Conservation (phyloP, 768 basidiomycete species). For the Serendipita sp. region DNA sequence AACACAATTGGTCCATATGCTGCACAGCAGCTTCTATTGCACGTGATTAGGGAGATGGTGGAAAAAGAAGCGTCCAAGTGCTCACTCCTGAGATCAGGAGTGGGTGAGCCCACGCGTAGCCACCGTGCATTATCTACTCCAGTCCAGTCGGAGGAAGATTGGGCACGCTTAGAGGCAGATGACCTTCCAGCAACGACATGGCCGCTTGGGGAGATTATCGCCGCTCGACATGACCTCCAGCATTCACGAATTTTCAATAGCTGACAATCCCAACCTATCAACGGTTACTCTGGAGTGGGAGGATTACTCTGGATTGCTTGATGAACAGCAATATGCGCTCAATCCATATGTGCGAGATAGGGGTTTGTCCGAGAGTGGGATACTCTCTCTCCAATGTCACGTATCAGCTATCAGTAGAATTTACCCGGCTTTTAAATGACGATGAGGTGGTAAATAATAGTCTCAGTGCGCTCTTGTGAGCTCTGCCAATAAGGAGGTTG, state of each 20-base stretch:
- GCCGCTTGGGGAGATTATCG: slow-evolving; percentile 90
- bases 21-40: slow-evolving; percentile 74
- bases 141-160: slow-evolving; percentile 15
- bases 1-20: slow-evolving; percentile 88
- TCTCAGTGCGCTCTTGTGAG: too few species aligned
- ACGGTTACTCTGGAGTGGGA: too few species aligned
- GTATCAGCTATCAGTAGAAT: too few species aligned
- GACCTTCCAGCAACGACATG: slow-evolving; percentile 73
- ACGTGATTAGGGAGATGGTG: slow-evolving; percentile 53
- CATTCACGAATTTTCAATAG: slow-evolving; percentile 92
- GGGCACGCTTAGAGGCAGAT: neutral
- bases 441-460: too few species aligned
- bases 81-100: slow-evolving; percentile 29
- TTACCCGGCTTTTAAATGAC: too few species aligned
- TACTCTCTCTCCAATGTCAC: too few species aligned
- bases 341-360: neutral
- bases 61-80: slow-evolving; percentile 34
- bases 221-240: slow-evolving; percentile 80
- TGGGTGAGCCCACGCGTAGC: neutral
- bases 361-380: too few species aligned
- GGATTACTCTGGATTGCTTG: neutral
- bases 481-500: too few species aligned
- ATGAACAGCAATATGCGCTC: neutral
- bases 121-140: neutral
- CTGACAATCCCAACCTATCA: slow-evolving; percentile 7